A percentile compares a stretch with the other conserved stretches of the same genome.
These are phyloP conservation scores for Ascochyta rabiei DNA, from an alignment of 2,329 filamentous ascomycete genomes.

Conservation along the genomic window DNA sequence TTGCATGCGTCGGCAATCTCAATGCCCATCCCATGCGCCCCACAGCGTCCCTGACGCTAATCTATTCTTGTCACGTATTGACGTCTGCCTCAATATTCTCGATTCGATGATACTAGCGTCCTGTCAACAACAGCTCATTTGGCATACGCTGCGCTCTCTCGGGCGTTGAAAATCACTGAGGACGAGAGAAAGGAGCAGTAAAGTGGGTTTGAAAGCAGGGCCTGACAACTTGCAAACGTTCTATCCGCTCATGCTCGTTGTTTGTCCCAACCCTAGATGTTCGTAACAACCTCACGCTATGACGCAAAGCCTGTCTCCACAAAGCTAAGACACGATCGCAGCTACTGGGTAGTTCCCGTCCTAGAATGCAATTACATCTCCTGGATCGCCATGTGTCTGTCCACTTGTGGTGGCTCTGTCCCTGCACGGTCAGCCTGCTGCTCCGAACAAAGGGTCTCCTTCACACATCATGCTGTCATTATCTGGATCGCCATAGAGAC, in stretches of 20 bases:
- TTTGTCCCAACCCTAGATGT: neutral
- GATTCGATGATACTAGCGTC: neutral
- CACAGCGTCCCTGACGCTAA: slow-evolving; percentile 34
- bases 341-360: slow-evolving; percentile 21
- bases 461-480: slow-evolving; percentile 32
- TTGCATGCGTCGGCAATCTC: slow-evolving; percentile 29
- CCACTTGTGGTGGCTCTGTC: slow-evolving; percentile 10
- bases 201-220: too few species aligned
- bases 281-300: neutral
- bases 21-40: slow-evolving; percentile 3
- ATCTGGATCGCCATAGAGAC: slow-evolving; percentile 11
- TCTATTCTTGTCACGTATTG: slow-evolving; percentile 19
- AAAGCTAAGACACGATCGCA: slow-evolving; percentile 1
- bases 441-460: neutral
- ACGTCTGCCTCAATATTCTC: slow-evolving; percentile 22
- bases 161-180: too few species aligned
- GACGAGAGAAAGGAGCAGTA: too few species aligned
- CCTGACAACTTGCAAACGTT: too few species aligned
- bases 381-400: slow-evolving; percentile 21
- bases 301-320: slow-evolving; percentile 1
- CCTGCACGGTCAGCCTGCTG: slow-evolving; percentile 12
- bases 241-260: too few species aligned
- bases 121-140: neutral
- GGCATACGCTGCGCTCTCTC: neutral
- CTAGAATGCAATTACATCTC: slow-evolving; percentile 13